Evolutionary conservation across 805 yeast species (phyloP).

Genomic region (Sungouiella blattae): DNA sequence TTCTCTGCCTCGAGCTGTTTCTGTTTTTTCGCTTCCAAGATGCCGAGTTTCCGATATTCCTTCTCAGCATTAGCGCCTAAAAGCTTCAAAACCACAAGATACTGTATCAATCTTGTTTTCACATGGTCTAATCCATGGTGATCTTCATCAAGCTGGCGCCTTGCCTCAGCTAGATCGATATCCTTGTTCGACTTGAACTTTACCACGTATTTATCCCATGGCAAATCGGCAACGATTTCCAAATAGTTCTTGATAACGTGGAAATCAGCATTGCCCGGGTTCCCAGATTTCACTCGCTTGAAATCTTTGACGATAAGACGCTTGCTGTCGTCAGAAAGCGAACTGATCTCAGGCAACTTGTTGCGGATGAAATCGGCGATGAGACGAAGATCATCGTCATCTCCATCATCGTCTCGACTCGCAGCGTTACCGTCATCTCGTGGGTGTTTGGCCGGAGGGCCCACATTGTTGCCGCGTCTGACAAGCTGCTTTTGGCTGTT

Average conservation of each 20-base stretch:
- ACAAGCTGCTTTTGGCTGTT: slow-evolving; percentile 7
- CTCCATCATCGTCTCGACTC: slow-evolving; percentile 42
- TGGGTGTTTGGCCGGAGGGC: slow-evolving; percentile 3
- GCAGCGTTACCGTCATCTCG: slow-evolving; percentile 16
- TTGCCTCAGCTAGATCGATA: slow-evolving; percentile 52
- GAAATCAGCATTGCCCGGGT: slow-evolving; percentile 53
- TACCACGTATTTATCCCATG: slow-evolving; percentile 47
- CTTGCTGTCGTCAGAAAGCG: slow-evolving; percentile 36
- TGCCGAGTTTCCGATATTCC: slow-evolving; percentile 10
- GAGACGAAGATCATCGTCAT: slow-evolving; percentile 38
- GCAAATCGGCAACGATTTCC: slow-evolving; percentile 63
- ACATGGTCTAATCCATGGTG: slow-evolving; percentile 75
- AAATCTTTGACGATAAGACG: slow-evolving; percentile 46
- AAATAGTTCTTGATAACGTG: slow-evolving; percentile 63
- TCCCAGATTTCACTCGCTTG: slow-evolving; percentile 50
- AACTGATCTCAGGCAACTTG: slow-evolving; percentile 31
- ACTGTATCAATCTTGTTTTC: slow-evolving; percentile 72
- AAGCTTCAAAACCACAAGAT: slow-evolving; percentile 72
- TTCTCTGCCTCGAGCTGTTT: slow-evolving; percentile 5
- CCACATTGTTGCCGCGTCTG: slow-evolving; percentile 6
- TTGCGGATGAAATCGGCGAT: slow-evolving; percentile 36
- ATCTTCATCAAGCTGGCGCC: slow-evolving; percentile 61
- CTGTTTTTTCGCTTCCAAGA: slow-evolving; percentile 7
- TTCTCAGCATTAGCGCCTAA: slow-evolving; percentile 37
- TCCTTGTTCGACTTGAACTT: slow-evolving; percentile 36